These are phyloP conservation scores for Marchantia paleacea DNA, from an alignment of 225 moss, liverwort and hornwort genomes.

Conservation along the genomic window DNA sequence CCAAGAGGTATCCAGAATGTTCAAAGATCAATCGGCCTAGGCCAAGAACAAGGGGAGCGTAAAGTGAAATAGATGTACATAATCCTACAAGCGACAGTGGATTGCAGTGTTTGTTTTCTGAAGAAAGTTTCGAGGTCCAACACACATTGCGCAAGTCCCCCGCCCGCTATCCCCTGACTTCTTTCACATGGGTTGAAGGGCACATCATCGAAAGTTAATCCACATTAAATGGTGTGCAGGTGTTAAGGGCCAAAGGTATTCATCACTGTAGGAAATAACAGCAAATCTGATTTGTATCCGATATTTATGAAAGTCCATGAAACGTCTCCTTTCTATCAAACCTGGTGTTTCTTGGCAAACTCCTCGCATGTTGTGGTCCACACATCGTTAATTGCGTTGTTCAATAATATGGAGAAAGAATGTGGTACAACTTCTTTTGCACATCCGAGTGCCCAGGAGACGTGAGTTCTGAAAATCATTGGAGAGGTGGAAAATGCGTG, in stretches of 20 bases:
- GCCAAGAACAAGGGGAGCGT: slow-evolving; percentile 78
- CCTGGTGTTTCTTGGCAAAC: too few species aligned
- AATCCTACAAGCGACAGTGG: not conserved
- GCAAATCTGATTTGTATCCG: not conserved
- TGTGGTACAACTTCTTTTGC: too few species aligned
- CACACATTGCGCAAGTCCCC: not conserved
- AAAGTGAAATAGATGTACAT: slow-evolving; percentile 52
- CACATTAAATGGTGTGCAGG: not conserved
- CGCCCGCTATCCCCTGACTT: not conserved
- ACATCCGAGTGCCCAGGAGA: too few species aligned
- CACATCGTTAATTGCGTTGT: too few species aligned
- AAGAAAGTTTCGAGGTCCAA: not conserved
- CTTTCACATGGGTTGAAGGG: not conserved
- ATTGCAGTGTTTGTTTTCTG: not conserved
- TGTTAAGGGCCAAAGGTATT: not conserved
- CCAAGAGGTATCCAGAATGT: slow-evolving; percentile 90
- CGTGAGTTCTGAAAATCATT: too few species aligned
- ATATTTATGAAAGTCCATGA: not conserved
- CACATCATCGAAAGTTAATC: not conserved
- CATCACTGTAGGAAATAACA: not conserved
- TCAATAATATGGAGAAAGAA: too few species aligned
- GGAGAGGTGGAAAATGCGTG: too few species aligned
- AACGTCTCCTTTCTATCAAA: too few species aligned
- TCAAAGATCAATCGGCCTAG: slow-evolving; percentile 82
- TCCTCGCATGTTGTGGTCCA: too few species aligned